These are phyloP conservation scores for Exophiala oligosperma DNA, from an alignment of 2,329 filamentous ascomycete genomes.

Conservation along the genomic window DNA sequence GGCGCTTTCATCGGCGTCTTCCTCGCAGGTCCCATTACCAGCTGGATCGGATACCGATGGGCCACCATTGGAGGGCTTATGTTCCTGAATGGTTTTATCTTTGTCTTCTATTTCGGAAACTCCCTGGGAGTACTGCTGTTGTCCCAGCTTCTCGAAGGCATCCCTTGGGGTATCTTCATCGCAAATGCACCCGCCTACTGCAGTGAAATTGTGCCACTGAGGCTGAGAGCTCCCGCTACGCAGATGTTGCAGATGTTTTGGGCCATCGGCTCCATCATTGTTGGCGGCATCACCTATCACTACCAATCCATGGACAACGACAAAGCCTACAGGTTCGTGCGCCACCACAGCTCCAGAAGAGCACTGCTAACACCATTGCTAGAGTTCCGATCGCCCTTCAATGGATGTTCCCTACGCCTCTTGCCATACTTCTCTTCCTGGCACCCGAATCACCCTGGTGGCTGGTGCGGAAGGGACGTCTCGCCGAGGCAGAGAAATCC, in stretches of 20 bases:
- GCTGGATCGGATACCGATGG: slow-evolving; percentile 62
- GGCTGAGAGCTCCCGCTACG: slow-evolving; percentile 58
- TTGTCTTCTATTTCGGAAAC: slow-evolving; percentile 55
- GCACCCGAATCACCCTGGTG: slow-evolving; percentile 58
- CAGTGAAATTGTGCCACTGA: slow-evolving; percentile 61
- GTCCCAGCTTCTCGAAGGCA: slow-evolving; percentile 59
- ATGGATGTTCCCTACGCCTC: slow-evolving; percentile 60
- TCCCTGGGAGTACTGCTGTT: slow-evolving; percentile 49
- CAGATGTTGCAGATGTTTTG: slow-evolving; percentile 68
- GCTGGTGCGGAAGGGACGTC: slow-evolving; percentile 51
- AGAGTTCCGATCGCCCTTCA: slow-evolving; percentile 58
- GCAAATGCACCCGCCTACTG: slow-evolving; percentile 65
- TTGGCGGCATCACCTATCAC: slow-evolving; percentile 56
- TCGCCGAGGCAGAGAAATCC: slow-evolving; percentile 47
- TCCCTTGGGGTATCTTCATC: slow-evolving; percentile 68
- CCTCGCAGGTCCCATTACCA: slow-evolving; percentile 62
- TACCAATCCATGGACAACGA: slow-evolving; percentile 45
- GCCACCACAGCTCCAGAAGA: slow-evolving; percentile 26
- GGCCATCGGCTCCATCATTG: slow-evolving; percentile 63
- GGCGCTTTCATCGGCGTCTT: slow-evolving; percentile 63
- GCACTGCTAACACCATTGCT: slow-evolving; percentile 36
- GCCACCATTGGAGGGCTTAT: slow-evolving; percentile 58
- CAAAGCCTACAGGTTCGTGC: slow-evolving; percentile 46
- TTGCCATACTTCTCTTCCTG: slow-evolving; percentile 53
- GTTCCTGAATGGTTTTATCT: slow-evolving; percentile 60